Percentiles rank a stretch among this genome's conserved stretches.
Evolutionary conservation across 441 rosid genomes (phyloP).

Genomic region (Aquilaria agallochum): DNA sequence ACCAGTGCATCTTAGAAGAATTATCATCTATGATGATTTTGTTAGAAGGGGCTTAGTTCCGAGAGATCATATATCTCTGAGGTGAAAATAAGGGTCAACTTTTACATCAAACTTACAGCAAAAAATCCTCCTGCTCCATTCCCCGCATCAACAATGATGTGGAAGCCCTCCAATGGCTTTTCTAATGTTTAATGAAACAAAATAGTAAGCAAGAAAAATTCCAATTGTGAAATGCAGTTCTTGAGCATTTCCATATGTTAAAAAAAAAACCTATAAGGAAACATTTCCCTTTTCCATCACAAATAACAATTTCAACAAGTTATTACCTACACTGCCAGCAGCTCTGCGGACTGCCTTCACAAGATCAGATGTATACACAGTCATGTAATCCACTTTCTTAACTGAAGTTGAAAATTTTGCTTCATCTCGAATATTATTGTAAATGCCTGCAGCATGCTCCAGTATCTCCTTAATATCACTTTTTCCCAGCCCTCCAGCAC

Average conservation of each 20-base stretch:
- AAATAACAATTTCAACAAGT: slow-evolving; percentile 12
- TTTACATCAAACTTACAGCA: slow-evolving; percentile 56
- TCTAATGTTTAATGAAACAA: slow-evolving; percentile 42
- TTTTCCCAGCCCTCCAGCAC: slow-evolving; percentile 93
- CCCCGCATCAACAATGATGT: slow-evolving; percentile 97
- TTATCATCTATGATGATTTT: no score
- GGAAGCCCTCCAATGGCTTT: slow-evolving; percentile 97
- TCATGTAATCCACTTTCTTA: slow-evolving; percentile 81
- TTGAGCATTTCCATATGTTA: no score
- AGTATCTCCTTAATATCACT: slow-evolving; percentile 81
- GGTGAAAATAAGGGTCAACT: no score
- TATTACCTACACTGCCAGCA: slow-evolving; percentile 80
- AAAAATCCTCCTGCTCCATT: slow-evolving; percentile 99
- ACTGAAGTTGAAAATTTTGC: slow-evolving; percentile 35
- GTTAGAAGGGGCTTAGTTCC: neutral
- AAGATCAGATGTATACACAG: slow-evolving; percentile 75
- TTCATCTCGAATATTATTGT: slow-evolving; percentile 49
- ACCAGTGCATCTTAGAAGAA: no score
- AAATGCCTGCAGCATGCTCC: slow-evolving; percentile 79
- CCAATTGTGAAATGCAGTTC: no score
- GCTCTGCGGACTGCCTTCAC: slow-evolving; percentile 86
- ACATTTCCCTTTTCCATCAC: neutral
- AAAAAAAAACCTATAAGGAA: no score
- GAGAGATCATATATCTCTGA: neutral
- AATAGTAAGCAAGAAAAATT: slow-evolving; percentile 15